Evolutionary conservation across 306 rosid genomes (phyloP).

Genomic region (Luffa acutangula): DNA sequence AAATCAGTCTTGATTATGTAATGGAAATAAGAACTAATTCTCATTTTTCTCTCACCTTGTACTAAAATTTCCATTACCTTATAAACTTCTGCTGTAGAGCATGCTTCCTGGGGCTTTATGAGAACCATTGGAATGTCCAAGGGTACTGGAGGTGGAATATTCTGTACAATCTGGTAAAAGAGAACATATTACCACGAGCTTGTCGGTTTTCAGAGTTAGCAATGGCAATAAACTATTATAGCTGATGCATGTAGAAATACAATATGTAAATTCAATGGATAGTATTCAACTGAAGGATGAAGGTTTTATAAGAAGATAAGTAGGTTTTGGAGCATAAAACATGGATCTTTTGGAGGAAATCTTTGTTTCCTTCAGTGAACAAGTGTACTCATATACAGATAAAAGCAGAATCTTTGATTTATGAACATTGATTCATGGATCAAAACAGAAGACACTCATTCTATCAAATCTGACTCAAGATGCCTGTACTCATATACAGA

Average conservation of each 20-base stretch:
- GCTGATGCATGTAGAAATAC: not conserved
- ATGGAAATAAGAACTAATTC: not conserved
- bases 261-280: not conserved
- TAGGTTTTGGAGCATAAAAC: not conserved
- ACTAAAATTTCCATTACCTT: conserved; percentile 44
- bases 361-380: not conserved
- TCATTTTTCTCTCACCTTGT: not conserved
- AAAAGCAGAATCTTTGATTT: not conserved
- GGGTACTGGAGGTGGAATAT: conserved; percentile 56
- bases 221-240: not conserved
- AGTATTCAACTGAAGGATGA: not conserved
- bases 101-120: conserved; percentile 84
- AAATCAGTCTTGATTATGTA: conserved; percentile 10
- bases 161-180: conserved; percentile 54
- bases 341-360: not conserved
- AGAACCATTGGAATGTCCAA: conserved; percentile 85
- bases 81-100: conserved; percentile 91
- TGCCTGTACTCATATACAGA: not conserved
- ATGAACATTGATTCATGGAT: not conserved
- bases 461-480: conserved; percentile 6
- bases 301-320: not conserved
- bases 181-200: conserved; percentile 5
- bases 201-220: not conserved
- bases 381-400: not conserved
- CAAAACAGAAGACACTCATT: not conserved